Evolutionary conservation across 352 stramenopile species (phyloP), one percentile per base, ranked within the genome.

Genomic region (Thalassiosira delicatula): DNA sequence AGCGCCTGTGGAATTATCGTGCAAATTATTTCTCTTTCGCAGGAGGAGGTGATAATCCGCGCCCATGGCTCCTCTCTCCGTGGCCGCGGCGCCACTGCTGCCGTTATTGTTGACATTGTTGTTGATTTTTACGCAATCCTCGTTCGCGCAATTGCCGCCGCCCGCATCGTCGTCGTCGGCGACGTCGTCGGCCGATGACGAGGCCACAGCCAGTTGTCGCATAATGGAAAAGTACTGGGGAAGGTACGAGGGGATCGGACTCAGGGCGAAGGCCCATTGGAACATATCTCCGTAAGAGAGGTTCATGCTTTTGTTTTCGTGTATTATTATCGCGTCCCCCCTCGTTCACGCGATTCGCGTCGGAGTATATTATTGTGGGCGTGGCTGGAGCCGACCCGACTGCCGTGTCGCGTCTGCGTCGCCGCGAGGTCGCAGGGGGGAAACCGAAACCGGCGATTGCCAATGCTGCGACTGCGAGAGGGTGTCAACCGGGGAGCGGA

Each of bases 171-270:
- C 17, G 11, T 9, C 40, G 46, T 19, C 42, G 32, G 3, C 46
- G 21, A 35, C 62, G 32, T 30, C 1, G n/a, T 21, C 21, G 40
- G 60, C 35, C 9, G 29, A 19, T 21, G 42, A 21, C 66, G n/a
- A n/a, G n/a, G n/a, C n/a, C n/a, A n/a, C n/a, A n/a, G 66, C 42
- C 5, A 81, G 46, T 40, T 74, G 63, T 73, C 70, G 72, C 17
- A 79, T 73, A 12, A 87, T 79, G 1, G 74, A 62, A 60, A 87
- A 84, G 21, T 87, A 87, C 66, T 87, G 80, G 42, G 80, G 75
- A 0, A 87, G 70, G 40, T 87, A 84, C 25, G 60, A 44, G 25
- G 80, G 74, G 42, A 87, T 79, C 21, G 75, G 80, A 51, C 74
- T 84, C 11, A 87, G 42, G n/a, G 80, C 80, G 65, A 87, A 87